Conservation (phyloP, 805 yeast genomes). For the Monosporozyma unispora region DNA sequence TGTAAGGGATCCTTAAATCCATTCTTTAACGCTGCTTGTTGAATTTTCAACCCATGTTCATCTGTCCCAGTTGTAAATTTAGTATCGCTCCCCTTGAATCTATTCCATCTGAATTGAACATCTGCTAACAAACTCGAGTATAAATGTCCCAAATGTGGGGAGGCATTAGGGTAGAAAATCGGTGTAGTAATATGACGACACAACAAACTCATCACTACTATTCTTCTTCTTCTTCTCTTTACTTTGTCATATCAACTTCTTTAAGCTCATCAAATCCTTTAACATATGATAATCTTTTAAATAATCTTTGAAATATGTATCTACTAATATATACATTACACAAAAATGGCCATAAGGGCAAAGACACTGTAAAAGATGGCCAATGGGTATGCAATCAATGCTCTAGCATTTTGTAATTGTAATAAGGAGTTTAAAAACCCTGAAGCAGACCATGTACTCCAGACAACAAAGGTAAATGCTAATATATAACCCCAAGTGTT, state of each 20-base stretch:
- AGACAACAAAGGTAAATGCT: constrained; percentile 58
- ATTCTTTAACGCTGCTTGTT: constrained; percentile 62
- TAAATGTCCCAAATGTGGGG: constrained; percentile 88
- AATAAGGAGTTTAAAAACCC: constrained; percentile 85
- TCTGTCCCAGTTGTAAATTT: constrained; percentile 87
- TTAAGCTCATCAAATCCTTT: too few species aligned
- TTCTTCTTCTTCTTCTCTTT: neutral
- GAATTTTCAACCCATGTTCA: constrained; percentile 93
- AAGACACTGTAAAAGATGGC: constrained; percentile 87
- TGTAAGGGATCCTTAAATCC: constrained; percentile 43
- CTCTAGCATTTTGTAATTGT: constrained; percentile 75
- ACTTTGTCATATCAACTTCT: too few species aligned
- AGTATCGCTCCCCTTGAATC: constrained; percentile 36
- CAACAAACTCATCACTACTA: constrained; percentile 1
- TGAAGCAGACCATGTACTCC: constrained; percentile 92
- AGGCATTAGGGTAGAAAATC: constrained; percentile 91
- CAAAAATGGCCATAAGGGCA: constrained; percentile 92
- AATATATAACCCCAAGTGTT: constrained; percentile 63
- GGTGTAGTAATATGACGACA: constrained; percentile 67
- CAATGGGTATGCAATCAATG: constrained; percentile 87
- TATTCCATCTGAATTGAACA: constrained; percentile 65
- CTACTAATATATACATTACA: neutral
- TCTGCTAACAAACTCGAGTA: constrained; percentile 84
- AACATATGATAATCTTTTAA: neutral
- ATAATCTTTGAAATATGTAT: neutral